Conservation (phyloP, 2,329 filamentous ascomycete genomes). For the Scleromitrula shiraiana region DNA sequence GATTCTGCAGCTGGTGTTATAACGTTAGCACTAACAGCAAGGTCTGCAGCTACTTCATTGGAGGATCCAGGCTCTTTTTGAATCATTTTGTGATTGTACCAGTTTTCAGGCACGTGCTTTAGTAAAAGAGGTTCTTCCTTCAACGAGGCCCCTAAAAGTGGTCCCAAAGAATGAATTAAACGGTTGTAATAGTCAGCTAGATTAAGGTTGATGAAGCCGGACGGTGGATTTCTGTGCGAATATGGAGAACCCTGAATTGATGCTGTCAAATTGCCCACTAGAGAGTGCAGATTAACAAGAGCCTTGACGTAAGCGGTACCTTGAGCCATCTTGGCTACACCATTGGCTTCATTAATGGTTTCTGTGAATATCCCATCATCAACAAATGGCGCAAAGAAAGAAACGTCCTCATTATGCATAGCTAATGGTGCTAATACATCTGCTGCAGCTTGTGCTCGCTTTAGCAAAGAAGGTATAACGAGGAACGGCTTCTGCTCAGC, state of each 20-base stretch:
- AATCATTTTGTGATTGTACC: slow-evolving; percentile 34
- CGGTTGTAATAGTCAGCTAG: slow-evolving; percentile 73
- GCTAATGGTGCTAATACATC: slow-evolving; percentile 61
- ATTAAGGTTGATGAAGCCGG: slow-evolving; percentile 68
- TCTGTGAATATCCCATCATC: no score
- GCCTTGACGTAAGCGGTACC: slow-evolving; percentile 77
- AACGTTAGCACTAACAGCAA: slow-evolving; percentile 12
- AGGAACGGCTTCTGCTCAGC: slow-evolving; percentile 75
- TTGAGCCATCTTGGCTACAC: slow-evolving; percentile 39
- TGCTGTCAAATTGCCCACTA: slow-evolving; percentile 67
- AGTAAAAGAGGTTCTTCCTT: slow-evolving; percentile 75
- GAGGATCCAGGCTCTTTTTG: not conserved
- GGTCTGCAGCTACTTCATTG: slow-evolving; percentile 6
- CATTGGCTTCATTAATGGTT: slow-evolving; percentile 31
- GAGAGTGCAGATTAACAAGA: slow-evolving; percentile 65
- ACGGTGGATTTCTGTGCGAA: slow-evolving; percentile 49
- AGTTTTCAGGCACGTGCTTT: slow-evolving; percentile 63
- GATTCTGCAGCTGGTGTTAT: slow-evolving; percentile 9
- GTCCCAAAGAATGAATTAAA: slow-evolving; percentile 68
- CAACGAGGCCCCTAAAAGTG: slow-evolving; percentile 71
- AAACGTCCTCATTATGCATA: slow-evolving; percentile 37
- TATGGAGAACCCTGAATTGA: slow-evolving; percentile 55
- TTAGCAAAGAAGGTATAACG: slow-evolving; percentile 72
- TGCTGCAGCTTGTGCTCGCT: slow-evolving; percentile 62
- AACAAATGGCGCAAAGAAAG: slow-evolving; percentile 67